Evolutionary conservation across 257 asterid species (phyloP), one percentile per base, ranked within the genome.

Genomic region (Nicotiana noctiflora): DNA sequence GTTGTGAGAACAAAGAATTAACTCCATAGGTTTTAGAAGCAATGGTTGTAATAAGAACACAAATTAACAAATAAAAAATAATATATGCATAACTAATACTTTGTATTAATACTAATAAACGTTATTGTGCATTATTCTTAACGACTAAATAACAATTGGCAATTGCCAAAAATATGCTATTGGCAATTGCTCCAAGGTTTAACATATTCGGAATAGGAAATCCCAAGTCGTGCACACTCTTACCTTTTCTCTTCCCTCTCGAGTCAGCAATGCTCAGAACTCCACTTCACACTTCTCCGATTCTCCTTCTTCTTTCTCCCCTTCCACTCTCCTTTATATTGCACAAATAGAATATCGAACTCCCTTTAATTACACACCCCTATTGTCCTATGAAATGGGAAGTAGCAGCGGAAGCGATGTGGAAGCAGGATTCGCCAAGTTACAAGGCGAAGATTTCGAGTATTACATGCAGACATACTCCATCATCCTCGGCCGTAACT

Each of bases 381-480:
- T 61, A 32, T 67, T 34, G 18, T 51, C 59, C 59, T 68, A 10
- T 68, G 75, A 32, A 46, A 44, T 90, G 97, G 98, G 89, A 77
- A 93, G 98, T 85, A 89, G 93, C 89, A 77, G 85, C 56, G 93
- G 91, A 68, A 84, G 97, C 90, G 98, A 95, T 74, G 97, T 95
- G 51, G 99, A 95, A 84, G 99, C 99, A 32, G 99, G 99, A 18
- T 95, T 95, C 82, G 99, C 99, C 18, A 95, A 95, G 89, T 90
- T 95, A n/a, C 99, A 95, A 82, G 98, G 99, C 44, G 97, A 91
- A 80, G 99, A 95, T 80, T 95, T 95, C 86, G 99, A 95, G 90
- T 95, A 93, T 86, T 95, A 93, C 83, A 95, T 95, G 99, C 99
- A 95, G 82, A 95, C 97, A 53, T 95, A 95, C 89, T 95, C 99